Conservation (phyloP, 2,329 filamentous ascomycete species). For the Ophiostoma angusticollis region DNA sequence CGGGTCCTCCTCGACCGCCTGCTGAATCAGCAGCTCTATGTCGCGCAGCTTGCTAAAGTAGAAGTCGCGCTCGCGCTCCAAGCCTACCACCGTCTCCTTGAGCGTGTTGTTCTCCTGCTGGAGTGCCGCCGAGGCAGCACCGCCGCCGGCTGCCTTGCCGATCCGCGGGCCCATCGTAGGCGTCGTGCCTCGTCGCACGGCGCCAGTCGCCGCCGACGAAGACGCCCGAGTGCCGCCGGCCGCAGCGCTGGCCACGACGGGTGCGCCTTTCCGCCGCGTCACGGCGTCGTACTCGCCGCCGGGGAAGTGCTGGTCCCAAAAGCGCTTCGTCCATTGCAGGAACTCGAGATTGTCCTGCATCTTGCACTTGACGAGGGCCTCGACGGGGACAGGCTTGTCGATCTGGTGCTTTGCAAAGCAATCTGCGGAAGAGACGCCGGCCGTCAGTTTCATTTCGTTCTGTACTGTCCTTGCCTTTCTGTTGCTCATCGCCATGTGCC, state of each 20-base stretch:
- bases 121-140: conserved; percentile 56
- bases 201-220: conserved; percentile 34
- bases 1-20: conserved; percentile 82
- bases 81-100: conserved; percentile 87
- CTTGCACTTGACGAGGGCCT: conserved; percentile 89
- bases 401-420: conserved; percentile 74
- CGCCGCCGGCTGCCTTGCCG: conserved; percentile 28
- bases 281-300: conserved; percentile 95
- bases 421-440: conserved; percentile 36
- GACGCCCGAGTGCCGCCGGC: conserved; percentile 35
- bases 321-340: conserved; percentile 89
- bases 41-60: conserved; percentile 98
- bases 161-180: conserved; percentile 44
- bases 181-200: conserved; percentile 45
- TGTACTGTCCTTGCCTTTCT: too few species aligned
- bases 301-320: conserved; percentile 97
- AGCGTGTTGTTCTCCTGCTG: conserved; percentile 76
- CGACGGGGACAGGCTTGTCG: conserved; percentile 81
- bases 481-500: neutral
- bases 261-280: conserved; percentile 63
- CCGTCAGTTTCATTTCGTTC: too few species aligned
- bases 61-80: conserved; percentile 95
- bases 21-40: conserved; percentile 89
- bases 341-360: conserved; percentile 99
- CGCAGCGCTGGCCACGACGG: conserved; percentile 27